These are phyloP conservation scores for Umbilicus rupestris DNA, from an alignment of 164 flowering plant genomes.

Conservation along the genomic window DNA sequence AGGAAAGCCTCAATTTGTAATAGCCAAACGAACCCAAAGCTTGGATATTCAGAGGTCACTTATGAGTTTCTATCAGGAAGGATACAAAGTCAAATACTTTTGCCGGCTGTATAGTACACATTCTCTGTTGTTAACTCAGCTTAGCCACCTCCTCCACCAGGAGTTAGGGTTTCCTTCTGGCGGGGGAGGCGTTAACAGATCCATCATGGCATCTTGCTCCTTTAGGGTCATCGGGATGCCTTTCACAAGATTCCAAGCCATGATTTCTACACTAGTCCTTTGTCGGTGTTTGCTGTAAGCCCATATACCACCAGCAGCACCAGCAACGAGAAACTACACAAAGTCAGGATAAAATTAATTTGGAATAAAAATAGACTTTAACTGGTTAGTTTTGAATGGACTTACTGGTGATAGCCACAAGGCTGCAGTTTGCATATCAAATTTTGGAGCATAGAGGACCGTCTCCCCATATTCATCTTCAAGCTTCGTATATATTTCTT, in stretches of 20 bases:
- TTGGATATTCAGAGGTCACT: neutral
- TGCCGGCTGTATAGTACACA: neutral
- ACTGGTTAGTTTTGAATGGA: neutral
- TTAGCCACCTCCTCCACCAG: slow-evolving; percentile 46
- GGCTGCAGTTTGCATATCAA: slow-evolving; percentile 90
- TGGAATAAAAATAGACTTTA: neutral
- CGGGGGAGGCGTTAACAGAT: slow-evolving; percentile 69
- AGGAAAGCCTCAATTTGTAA: neutral
- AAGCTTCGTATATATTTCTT: slow-evolving; percentile 78
- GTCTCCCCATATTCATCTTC: slow-evolving; percentile 95
- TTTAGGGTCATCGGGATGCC: slow-evolving; percentile 73
- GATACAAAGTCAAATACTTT: neutral
- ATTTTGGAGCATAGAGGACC: slow-evolving; percentile 76
- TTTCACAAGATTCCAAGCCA: slow-evolving; percentile 81
- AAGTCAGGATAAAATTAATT: neutral
- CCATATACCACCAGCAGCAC: slow-evolving; percentile 61
- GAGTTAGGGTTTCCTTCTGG: slow-evolving; percentile 18
- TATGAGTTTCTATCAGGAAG: neutral
- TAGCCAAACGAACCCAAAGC: neutral
- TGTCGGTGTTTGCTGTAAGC: slow-evolving; percentile 65
- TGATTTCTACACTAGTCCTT: slow-evolving; percentile 72
- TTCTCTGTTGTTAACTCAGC: no score
- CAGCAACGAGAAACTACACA: slow-evolving; percentile 63
- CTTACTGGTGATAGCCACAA: slow-evolving; percentile 65
- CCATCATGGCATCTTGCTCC: slow-evolving; percentile 74